Base-by-base conservation (phyloP, 345 rosid species). In the Pugionium cornutum region DNA sequence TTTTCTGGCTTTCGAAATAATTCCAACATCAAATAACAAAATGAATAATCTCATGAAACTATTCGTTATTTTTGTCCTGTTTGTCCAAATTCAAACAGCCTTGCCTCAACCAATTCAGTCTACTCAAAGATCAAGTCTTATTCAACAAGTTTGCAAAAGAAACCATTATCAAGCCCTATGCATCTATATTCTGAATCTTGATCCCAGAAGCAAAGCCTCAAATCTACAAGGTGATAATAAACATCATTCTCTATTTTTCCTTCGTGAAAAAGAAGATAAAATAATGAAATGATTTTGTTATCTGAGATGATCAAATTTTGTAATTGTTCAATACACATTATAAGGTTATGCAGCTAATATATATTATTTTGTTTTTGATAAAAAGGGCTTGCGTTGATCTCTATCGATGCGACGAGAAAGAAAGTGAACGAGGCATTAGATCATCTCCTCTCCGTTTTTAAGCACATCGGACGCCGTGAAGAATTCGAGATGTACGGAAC, bases 151-250 rank as follows among this genome's bases (percentile, higher is more conserved):
- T 18, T 72, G 77, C 59, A 47, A 53, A 60, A 60, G 1, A 26
- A 67, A 45, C 58, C 58, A 33, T 53, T 67, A 60, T 2, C 64
- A 60, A 60, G 8, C 35, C 6, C 59, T 73, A n/a, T 73, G 77
- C 52, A 3, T 46, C 32, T 60, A 68, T 28, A 59, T 68, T 10
- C 77, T 73, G 44, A 66, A 7, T 45, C 46, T 26, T 9, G 64
- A 66, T 39, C 68, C 73, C 7, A 53, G 67, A 53, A 66, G 72
- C 61, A 57, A 53, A 32, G 9, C 50, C 28, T 58, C 75, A 4
- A 9, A 68, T 75, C 36, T 64, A 27, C 52, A 51, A 69, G 66
- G 74, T 75, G 9, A 48, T 25, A 0, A 4, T 29, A 47, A 36
- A n/a, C 25, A 3, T 45, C 1, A n/a, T 32, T 25, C 4, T 36